A percentile compares a stretch with the other conserved stretches of the same genome.
These are phyloP conservation scores for Podospora australis DNA, from an alignment of 495 filamentous ascomycete species.

Conservation along the genomic window DNA sequence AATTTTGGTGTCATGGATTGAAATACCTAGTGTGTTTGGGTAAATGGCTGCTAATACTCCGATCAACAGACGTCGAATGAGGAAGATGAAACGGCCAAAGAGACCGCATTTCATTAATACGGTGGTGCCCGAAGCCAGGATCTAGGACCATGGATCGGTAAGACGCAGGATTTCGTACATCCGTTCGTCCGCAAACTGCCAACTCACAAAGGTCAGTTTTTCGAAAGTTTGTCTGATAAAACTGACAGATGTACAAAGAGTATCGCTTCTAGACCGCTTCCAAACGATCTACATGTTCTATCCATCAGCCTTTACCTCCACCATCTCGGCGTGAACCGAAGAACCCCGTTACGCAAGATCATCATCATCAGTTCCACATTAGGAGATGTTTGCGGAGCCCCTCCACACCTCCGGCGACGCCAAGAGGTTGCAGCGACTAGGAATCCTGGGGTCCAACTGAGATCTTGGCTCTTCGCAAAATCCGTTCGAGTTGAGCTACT, in stretches of 20 bases:
- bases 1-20: too few species aligned
- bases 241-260: too few species aligned
- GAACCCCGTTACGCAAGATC: not conserved
- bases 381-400: not conserved
- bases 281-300: too few species aligned
- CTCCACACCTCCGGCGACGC: not conserved
- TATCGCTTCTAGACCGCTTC: too few species aligned
- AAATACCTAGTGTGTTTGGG: too few species aligned
- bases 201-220: not conserved
- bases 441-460: slow-evolving; percentile 8
- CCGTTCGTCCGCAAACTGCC: not conserved
- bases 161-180: not conserved
- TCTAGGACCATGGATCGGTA: not conserved
- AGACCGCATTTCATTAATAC: too few species aligned
- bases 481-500: slow-evolving; percentile 10
- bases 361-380: not conserved
- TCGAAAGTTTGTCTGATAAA: too few species aligned
- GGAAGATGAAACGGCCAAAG: too few species aligned
- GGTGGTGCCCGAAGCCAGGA: too few species aligned
- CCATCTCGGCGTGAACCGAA: not conserved
- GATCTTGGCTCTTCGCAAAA: slow-evolving; percentile 12
- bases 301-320: too few species aligned
- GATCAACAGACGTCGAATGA: too few species aligned
- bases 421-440: slow-evolving; percentile 10
- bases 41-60: too few species aligned